These are phyloP conservation scores for Mortierella sp. DNA, from an alignment of 371 early-diverging fungal genomes.

Conservation along the genomic window DNA sequence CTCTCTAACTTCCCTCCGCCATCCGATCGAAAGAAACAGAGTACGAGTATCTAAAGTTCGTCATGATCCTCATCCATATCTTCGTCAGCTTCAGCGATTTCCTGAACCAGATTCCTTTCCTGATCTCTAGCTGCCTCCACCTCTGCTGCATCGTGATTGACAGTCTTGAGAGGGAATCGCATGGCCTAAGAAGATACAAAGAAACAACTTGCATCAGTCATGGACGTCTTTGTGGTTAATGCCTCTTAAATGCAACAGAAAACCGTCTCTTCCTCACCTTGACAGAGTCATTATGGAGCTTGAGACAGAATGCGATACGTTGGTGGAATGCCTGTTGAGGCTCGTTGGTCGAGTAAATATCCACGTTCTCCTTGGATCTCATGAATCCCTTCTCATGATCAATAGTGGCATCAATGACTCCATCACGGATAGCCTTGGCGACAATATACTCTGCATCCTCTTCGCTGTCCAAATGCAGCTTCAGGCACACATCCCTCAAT, in stretches of 20 bases:
- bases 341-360: slow-evolving; percentile 96
- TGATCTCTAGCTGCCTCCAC: slow-evolving; percentile 90
- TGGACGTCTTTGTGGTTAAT: too few relatives aligned
- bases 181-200: slow-evolving; percentile 73
- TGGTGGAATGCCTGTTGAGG: slow-evolving; percentile 95
- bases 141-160: slow-evolving; percentile 82
- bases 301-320: slow-evolving; percentile 94
- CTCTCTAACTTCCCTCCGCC: too few relatives aligned
- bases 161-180: slow-evolving; percentile 91
- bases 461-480: slow-evolving; percentile 95
- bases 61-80: slow-evolving; percentile 79
- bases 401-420: slow-evolving; percentile 95
- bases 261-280: too few relatives aligned
- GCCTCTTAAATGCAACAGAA: too few relatives aligned
- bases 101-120: slow-evolving; percentile 91
- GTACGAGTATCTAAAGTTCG: slow-evolving; percentile 19
- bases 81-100: slow-evolving; percentile 89
- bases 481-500: slow-evolving; percentile 95
- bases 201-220: too few relatives aligned
- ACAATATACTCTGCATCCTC: slow-evolving; percentile 99
- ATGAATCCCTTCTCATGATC: slow-evolving; percentile 95
- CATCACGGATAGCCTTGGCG: slow-evolving; percentile 98
- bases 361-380: slow-evolving; percentile 92
- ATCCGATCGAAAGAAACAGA: neutral
- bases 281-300: slow-evolving; percentile 95